Evolutionary conservation across 1,284 basidiomycete genomes (phyloP).

Genomic region (Exobasidium rhododendri): DNA sequence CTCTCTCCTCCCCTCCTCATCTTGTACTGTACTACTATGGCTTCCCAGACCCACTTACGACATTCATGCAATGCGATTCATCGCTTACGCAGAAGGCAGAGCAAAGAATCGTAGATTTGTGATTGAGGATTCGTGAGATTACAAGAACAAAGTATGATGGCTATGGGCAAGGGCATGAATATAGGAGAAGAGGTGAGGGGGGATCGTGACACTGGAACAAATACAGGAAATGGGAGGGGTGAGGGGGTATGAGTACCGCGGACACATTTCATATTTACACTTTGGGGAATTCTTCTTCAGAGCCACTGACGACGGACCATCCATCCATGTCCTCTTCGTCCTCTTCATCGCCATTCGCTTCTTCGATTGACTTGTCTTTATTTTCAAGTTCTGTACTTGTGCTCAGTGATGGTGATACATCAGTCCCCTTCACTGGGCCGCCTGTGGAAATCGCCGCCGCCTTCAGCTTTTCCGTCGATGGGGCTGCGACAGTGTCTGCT

Average conservation of each 20-base stretch:
- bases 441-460: too few relatives aligned
- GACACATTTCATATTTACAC: too few relatives aligned
- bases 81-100: too few relatives aligned
- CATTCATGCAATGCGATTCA: too few relatives aligned
- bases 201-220: too few relatives aligned
- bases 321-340: conserved; percentile 25
- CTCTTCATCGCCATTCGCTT: conserved; percentile 6
- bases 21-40: background rate
- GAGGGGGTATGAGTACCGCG: too few relatives aligned
- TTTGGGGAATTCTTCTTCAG: conserved; percentile 9
- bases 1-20: background rate
- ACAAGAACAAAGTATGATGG: background rate
- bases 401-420: background rate
- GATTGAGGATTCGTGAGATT: background rate
- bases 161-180: background rate
- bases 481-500: background rate
- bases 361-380: background rate
- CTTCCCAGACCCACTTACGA: too few relatives aligned
- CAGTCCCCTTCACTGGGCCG: too few relatives aligned
- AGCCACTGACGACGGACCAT: conserved; percentile 38
- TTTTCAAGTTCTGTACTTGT: background rate
- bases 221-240: too few relatives aligned
- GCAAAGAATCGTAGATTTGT: too few relatives aligned
- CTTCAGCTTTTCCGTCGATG: background rate
- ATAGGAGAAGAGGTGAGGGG: background rate